Percentiles rank a stretch among this genome's conserved stretches.
Conservation (phyloP, 495 filamentous ascomycete species). For the Eremomyces bilateralis region DNA sequence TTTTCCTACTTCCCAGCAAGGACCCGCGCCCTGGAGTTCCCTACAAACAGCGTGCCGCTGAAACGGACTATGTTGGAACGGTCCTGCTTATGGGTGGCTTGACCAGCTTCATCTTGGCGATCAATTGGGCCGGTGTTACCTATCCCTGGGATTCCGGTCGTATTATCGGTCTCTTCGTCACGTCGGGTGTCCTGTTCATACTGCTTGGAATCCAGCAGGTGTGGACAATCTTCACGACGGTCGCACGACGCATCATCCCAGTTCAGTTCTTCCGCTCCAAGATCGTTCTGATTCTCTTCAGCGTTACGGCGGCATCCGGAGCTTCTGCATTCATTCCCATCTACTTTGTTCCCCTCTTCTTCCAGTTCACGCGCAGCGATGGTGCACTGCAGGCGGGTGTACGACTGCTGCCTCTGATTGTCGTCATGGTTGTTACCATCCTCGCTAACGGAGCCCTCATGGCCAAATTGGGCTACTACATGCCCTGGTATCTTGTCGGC, state of each 20-base stretch:
- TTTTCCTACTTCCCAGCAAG: neutral
- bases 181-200: conserved; percentile 3
- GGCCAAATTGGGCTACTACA: conserved; percentile 10
- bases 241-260: conserved; percentile 5
- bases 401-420: conserved; percentile 13
- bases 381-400: conserved; percentile 8
- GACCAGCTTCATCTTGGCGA: conserved; percentile 1
- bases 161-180: conserved; percentile 6
- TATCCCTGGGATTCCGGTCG: conserved; percentile 3
- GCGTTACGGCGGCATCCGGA: conserved; percentile 5
- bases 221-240: conserved; percentile 4
- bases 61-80: conserved; percentile 2
- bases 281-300: conserved; percentile 3
- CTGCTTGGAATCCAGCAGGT: conserved; percentile 4
- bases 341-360: conserved; percentile 16
- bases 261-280: conserved; percentile 4
- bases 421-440: conserved; percentile 8
- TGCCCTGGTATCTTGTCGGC: conserved; percentile 9
- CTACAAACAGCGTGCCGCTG: neutral
- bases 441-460: conserved; percentile 10
- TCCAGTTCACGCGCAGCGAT: conserved; percentile 11
- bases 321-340: conserved; percentile 6
- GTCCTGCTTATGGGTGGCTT: neutral
- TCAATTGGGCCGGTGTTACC: conserved; percentile 2
- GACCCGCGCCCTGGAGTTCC: neutral